phyloP scores from a whole-genome alignment of 176 grass and related monocot genomes.

The Oryza punctata region DNA sequence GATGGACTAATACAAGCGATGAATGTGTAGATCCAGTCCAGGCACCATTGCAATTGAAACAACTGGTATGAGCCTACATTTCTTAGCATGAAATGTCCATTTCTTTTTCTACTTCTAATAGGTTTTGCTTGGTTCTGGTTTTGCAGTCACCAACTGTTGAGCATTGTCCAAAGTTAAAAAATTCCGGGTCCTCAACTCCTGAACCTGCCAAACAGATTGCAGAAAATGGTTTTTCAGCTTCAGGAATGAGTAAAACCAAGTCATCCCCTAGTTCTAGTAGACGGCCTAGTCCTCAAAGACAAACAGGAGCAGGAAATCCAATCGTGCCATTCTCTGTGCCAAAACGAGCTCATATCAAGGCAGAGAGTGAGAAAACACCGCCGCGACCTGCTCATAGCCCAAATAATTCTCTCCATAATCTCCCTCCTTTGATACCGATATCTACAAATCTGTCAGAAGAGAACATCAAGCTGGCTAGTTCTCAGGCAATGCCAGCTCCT shows the following conservation, averaged over 20 bases:
- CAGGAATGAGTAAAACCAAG: constrained; percentile 55
- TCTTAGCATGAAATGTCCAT: background rate
- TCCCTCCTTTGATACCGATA: constrained; percentile 6
- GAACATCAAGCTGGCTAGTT: constrained; percentile 23
- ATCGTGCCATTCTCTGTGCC: constrained; percentile 31
- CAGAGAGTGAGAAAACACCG: constrained; percentile 55
- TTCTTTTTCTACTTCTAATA: constrained; percentile 17
- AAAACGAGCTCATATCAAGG: constrained; percentile 43
- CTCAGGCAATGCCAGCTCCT: constrained; percentile 39
- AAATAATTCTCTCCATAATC: constrained; percentile 24
- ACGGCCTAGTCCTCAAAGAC: constrained; percentile 52
- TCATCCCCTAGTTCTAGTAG: constrained; percentile 45
- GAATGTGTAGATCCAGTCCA: constrained; percentile 51
- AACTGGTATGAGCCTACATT: constrained; percentile 54
- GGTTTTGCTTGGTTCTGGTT: constrained; percentile 18
- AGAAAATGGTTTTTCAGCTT: constrained; percentile 45
- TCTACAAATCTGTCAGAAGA: constrained; percentile 39
- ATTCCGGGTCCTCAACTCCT: constrained; percentile 45
- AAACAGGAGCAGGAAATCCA: constrained; percentile 40
- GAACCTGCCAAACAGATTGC: constrained; percentile 55
- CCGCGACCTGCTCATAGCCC: constrained; percentile 32
- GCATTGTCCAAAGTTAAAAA: constrained; percentile 55
- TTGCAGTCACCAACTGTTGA: constrained; percentile 78
- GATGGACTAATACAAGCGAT: constrained; percentile 36
- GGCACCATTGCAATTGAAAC: constrained; percentile 61